Percentiles rank a stretch among this genome's conserved stretches.
Conservation (phyloP, 2,329 filamentous ascomycete species). For the Aureobasidium leucospermi region DNA sequence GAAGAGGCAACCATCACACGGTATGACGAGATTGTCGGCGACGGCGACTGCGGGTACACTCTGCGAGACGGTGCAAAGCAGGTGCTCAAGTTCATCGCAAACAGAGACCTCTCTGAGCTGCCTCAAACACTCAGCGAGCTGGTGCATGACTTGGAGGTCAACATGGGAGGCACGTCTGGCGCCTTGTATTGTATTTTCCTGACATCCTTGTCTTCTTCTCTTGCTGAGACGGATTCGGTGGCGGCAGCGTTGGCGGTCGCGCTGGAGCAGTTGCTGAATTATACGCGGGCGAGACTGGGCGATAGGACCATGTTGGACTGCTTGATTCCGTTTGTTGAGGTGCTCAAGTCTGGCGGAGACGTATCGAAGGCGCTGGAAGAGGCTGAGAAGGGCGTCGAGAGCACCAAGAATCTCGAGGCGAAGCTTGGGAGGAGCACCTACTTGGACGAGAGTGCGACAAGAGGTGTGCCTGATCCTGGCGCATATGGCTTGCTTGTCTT, state of each 20-base stretch:
- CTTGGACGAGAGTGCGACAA: slow-evolving; percentile 29
- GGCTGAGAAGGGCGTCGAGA: slow-evolving; percentile 25
- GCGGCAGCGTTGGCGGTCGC: slow-evolving; percentile 23
- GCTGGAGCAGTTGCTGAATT: slow-evolving; percentile 25
- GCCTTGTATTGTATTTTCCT: slow-evolving; percentile 31
- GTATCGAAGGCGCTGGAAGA: slow-evolving; percentile 20
- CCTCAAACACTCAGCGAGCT: slow-evolving; percentile 23
- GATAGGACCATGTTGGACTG: slow-evolving; percentile 32
- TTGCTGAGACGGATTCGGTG: slow-evolving; percentile 20
- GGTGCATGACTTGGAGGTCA: slow-evolving; percentile 28
- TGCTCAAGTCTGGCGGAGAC: slow-evolving; percentile 19
- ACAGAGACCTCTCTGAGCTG: slow-evolving; percentile 23
- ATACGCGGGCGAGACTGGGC: slow-evolving; percentile 27
- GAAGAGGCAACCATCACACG: slow-evolving; percentile 30
- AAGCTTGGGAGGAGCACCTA: slow-evolving; percentile 29
- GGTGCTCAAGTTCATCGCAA: slow-evolving; percentile 27
- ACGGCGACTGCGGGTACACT: slow-evolving; percentile 31
- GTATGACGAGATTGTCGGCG: slow-evolving; percentile 31
- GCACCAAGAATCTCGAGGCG: slow-evolving; percentile 29
- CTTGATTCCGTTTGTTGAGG: slow-evolving; percentile 29
- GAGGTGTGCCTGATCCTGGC: slow-evolving; percentile 30
- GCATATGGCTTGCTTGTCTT: slow-evolving; percentile 30
- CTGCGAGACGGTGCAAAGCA: slow-evolving; percentile 29
- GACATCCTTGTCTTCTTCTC: slow-evolving; percentile 24
- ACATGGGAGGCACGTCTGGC: slow-evolving; percentile 30